A percentile compares a stretch with the other conserved stretches of the same genome.
phyloP scores from a whole-genome alignment of 1,139 yeast genomes.

The Saccharomyces hybrid region DNA sequence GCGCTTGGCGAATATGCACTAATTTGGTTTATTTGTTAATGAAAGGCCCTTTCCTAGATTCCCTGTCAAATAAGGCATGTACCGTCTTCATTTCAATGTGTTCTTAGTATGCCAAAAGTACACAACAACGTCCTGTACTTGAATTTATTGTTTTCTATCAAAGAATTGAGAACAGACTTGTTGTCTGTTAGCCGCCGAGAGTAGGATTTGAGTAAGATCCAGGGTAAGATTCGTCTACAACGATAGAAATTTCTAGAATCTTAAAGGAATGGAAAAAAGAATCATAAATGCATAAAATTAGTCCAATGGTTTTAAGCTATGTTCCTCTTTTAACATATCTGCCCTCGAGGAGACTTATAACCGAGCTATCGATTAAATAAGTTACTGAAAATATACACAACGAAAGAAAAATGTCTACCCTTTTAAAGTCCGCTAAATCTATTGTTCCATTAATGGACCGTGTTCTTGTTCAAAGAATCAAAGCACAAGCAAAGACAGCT shows the following conservation, averaged over 20 bases:
- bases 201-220: neutral
- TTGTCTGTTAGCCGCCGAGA: neutral
- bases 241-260: slow-evolving; percentile 14
- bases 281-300: slow-evolving; percentile 3
- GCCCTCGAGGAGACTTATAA: neutral
- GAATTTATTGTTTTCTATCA: neutral
- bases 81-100: too few species aligned
- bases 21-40: too few species aligned
- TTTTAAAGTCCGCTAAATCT: slow-evolving; percentile 77
- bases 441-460: slow-evolving; percentile 92
- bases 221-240: slow-evolving; percentile 3
- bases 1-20: too few species aligned
- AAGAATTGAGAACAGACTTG: neutral
- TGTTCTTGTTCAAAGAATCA: slow-evolving; percentile 86
- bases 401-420: slow-evolving; percentile 37
- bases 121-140: neutral
- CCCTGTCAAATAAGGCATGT: too few species aligned
- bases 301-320: neutral
- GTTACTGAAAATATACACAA: neutral
- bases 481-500: slow-evolving; percentile 87
- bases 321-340: neutral
- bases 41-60: too few species aligned
- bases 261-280: slow-evolving; percentile 2
- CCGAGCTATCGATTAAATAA: neutral
- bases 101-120: too few species aligned